Conservation (phyloP, 1,284 basidiomycete genomes). For the Marasmius sp. region DNA sequence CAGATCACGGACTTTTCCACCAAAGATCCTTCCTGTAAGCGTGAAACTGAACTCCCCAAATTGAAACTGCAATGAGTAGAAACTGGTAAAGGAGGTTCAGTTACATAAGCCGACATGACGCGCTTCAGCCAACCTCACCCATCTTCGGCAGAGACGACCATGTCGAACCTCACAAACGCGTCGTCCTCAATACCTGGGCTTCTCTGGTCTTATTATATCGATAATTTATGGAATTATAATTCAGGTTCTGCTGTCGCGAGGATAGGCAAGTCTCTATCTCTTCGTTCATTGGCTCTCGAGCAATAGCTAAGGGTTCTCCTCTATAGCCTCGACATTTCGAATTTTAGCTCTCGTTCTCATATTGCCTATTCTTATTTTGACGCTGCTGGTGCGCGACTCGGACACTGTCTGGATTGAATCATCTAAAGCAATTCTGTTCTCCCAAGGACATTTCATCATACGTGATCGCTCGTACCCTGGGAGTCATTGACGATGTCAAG, state of each 20-base stretch:
- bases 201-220: constrained; percentile 51
- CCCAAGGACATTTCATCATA: constrained; percentile 79
- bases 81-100: not conserved
- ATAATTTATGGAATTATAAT: constrained; percentile 61
- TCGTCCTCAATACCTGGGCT: constrained; percentile 29
- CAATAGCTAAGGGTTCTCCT: not conserved
- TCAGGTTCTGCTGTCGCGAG: constrained; percentile 66
- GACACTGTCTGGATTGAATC: constrained; percentile 3
- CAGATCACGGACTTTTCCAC: too few species aligned
- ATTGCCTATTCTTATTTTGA: constrained; percentile 65
- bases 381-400: constrained; percentile 49
- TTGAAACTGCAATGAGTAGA: too few species aligned
- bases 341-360: constrained; percentile 62
- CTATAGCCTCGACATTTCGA: constrained; percentile 56
- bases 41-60: too few species aligned
- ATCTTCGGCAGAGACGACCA: constrained; percentile 24
- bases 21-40: too few species aligned
- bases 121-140: not conserved
- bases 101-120: not conserved
- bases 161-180: constrained; percentile 23
- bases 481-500: constrained; percentile 69
- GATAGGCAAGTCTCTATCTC: constrained; percentile 22
- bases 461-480: constrained; percentile 77
- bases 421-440: constrained; percentile 2
- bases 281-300: not conserved